Evolutionary conservation across 2,329 filamentous ascomycete genomes (phyloP).

Genomic region (Bipolaris sorokiniana): DNA sequence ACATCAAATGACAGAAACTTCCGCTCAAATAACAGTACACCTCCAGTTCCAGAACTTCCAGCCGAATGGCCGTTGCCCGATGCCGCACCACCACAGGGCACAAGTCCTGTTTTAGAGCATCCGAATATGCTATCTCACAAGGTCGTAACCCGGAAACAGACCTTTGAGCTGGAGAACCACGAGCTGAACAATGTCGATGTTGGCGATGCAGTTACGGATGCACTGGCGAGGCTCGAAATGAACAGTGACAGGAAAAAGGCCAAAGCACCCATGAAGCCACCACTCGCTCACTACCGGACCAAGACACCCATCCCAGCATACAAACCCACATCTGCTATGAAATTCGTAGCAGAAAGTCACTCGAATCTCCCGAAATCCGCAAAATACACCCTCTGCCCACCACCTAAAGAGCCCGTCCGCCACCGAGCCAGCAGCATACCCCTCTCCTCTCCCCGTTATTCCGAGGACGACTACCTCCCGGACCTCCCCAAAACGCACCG

Average conservation of each 20-base stretch:
- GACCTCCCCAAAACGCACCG: neutral
- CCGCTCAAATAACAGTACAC: slow-evolving; percentile 21
- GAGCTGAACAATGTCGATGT: slow-evolving; percentile 26
- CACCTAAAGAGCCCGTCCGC: slow-evolving; percentile 1
- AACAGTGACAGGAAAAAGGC: slow-evolving; percentile 21
- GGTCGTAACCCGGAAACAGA: slow-evolving; percentile 12
- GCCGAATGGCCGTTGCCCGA: slow-evolving; percentile 35
- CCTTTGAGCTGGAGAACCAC: slow-evolving; percentile 27
- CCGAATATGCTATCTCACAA: slow-evolving; percentile 14
- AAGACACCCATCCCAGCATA: slow-evolving; percentile 1
- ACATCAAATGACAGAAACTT: slow-evolving; percentile 27
- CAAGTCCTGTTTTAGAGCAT: slow-evolving; percentile 22
- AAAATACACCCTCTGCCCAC: slow-evolving; percentile 13
- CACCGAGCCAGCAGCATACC: slow-evolving; percentile 6
- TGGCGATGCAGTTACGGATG: slow-evolving; percentile 27
- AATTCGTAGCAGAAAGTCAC: neutral
- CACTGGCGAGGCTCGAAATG: slow-evolving; percentile 27
- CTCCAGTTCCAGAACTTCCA: slow-evolving; percentile 37
- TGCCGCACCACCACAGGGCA: slow-evolving; percentile 20
- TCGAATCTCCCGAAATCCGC: neutral
- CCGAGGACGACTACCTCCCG: neutral
- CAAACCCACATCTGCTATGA: neutral
- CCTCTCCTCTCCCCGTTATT: slow-evolving; percentile 1
- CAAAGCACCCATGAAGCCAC: slow-evolving; percentile 8
- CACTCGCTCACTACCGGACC: slow-evolving; percentile 6